These are phyloP conservation scores for Zymoseptoria passerinii DNA, from an alignment of 2,329 filamentous ascomycete genomes.

Conservation along the genomic window DNA sequence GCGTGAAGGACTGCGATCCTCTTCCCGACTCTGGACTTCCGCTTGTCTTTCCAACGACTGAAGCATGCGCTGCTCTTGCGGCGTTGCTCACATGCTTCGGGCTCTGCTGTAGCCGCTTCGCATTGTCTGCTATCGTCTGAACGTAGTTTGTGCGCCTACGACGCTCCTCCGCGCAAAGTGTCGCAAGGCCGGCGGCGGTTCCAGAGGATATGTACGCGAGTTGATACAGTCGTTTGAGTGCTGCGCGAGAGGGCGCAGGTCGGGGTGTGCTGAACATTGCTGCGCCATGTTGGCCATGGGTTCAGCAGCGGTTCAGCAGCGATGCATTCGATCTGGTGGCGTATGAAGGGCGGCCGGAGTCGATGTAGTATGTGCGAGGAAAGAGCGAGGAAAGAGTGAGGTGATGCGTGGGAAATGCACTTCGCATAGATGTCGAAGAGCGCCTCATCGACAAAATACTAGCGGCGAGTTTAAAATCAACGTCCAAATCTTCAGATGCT, in stretches of 20 bases:
- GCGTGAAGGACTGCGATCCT: neutral
- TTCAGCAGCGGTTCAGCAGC: slow-evolving; percentile 10
- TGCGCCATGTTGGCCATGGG: slow-evolving; percentile 20
- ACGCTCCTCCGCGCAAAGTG: slow-evolving; percentile 31
- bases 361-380: neutral
- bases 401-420: neutral
- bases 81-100: slow-evolving; percentile 22
- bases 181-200: slow-evolving; percentile 28
- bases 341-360: neutral
- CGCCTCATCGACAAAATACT: neutral
- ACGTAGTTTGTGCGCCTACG: slow-evolving; percentile 27
- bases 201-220: slow-evolving; percentile 34
- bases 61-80: slow-evolving; percentile 6
- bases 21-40: neutral
- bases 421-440: neutral
- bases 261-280: slow-evolving; percentile 25
- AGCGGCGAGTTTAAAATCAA: neutral
- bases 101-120: slow-evolving; percentile 24
- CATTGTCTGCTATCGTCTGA: slow-evolving; percentile 31
- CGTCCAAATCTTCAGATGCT: neutral
- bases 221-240: slow-evolving; percentile 30
- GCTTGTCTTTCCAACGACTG: neutral
- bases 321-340: slow-evolving; percentile 8
- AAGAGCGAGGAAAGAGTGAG: neutral
- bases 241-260: slow-evolving; percentile 29